Evolutionary conservation across 2,329 filamentous ascomycete genomes (phyloP).

Genomic region (Sporothrix luriei): DNA sequence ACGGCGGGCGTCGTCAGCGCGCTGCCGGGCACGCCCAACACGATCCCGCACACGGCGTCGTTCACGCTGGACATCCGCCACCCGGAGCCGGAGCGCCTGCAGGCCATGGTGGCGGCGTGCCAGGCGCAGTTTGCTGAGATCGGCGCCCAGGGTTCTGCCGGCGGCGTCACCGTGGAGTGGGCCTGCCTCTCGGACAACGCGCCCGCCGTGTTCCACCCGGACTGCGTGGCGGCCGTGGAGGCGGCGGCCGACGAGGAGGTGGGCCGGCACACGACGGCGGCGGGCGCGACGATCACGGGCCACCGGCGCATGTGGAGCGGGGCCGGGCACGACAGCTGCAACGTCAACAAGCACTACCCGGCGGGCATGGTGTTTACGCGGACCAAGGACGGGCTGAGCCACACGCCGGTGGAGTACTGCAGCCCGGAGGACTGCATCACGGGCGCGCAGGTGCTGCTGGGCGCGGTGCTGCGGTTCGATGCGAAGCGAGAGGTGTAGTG

Average conservation of each 20-base stretch:
- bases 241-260: conserved; percentile 52
- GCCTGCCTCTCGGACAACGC: background rate
- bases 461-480: conserved; percentile 38
- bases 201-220: background rate
- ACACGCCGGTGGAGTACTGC: conserved; percentile 44
- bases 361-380: conserved; percentile 48
- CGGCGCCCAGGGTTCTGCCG: conserved; percentile 55
- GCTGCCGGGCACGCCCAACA: conserved; percentile 65
- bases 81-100: conserved; percentile 56
- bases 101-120: conserved; percentile 31
- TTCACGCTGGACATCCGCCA: conserved; percentile 71
- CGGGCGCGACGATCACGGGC: background rate
- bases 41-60: conserved; percentile 66
- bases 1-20: conserved; percentile 41
- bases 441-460: conserved; percentile 41
- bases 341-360: conserved; percentile 43
- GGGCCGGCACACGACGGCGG: background rate
- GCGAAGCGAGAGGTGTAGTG: conserved; percentile 25
- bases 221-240: conserved; percentile 48
- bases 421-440: conserved; percentile 44
- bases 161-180: conserved; percentile 38
- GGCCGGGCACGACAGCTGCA: conserved; percentile 47
- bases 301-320: conserved; percentile 43
- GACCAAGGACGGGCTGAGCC: conserved; percentile 45
- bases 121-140: conserved; percentile 55